Base-by-base conservation (phyloP, 2,329 filamentous ascomycete genomes). In the Apiospora hydei region DNA sequence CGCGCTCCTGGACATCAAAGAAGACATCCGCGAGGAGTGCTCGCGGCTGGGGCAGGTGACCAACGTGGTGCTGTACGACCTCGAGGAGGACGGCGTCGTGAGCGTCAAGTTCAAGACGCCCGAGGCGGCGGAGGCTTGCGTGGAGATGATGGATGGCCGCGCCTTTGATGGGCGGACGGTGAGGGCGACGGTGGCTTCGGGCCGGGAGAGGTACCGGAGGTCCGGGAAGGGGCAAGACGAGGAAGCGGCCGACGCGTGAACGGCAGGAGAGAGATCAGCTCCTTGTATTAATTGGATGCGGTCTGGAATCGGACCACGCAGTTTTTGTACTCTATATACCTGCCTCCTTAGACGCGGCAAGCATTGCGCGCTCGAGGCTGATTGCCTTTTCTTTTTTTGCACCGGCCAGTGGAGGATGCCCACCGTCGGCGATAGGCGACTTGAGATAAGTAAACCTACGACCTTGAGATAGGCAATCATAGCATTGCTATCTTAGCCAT, bases 1-100 rank as follows among this genome's bases (percentile, higher is more conserved):
- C 0, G 93, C 93, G 1, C 88, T 97, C 73, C 85, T 97, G 49
- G 96, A 98, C 74, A 97, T 98, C 84, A 97, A 97, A 80, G 93
- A 98, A 81, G 96, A 99, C 80, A 94, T 98, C 71, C 90, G 94
- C 66, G 94, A 98, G 69, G 95, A 98, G 82, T 97, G 94, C 81
- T 88, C 90, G 72, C 97, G 97, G 83, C 85, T 96, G 18, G 96
- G 96, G 3, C 88, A 92, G 34, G 94, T 98, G 47, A 97, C 95
- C 44, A 98, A 97, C 79, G 94, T 98, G 53, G 91, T 96, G 3
- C 85, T 99, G 21, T 99, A 93, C 81, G 96, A 99, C 81, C 87
- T 92, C 75, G 97, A 99, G 82, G 84, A 89, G 4, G 93, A 94
- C 0, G 96, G 96, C 24, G 89, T 98, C 49, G 93, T 95, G 11